Percentiles rank a stretch among this genome's conserved stretches.
These are phyloP conservation scores for Epichloe baconii DNA, from an alignment of 2,329 filamentous ascomycete species.

Conservation along the genomic window DNA sequence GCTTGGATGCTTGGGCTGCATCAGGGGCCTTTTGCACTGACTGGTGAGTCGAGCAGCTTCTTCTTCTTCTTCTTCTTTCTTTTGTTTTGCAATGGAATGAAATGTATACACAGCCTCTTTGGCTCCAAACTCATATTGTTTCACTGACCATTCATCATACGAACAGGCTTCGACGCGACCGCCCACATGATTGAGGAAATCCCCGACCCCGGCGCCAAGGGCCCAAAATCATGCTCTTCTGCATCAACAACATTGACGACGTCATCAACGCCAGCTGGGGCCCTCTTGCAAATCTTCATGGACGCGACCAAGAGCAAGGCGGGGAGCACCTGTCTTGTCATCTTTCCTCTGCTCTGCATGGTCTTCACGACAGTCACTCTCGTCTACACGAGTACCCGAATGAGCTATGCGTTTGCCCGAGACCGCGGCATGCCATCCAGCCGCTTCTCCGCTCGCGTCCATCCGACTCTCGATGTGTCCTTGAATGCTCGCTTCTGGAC, in stretches of 20 bases:
- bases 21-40: constrained; percentile 36
- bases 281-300: constrained; percentile 50
- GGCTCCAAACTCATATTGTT: neutral
- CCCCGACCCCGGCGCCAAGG: constrained; percentile 42
- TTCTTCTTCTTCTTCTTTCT: neutral
- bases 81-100: neutral
- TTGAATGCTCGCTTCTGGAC: constrained; percentile 55
- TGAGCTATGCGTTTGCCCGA: constrained; percentile 52
- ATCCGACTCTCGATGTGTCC: constrained; percentile 48
- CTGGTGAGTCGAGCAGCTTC: constrained; percentile 11
- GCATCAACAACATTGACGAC: constrained; percentile 41
- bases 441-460: constrained; percentile 45
- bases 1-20: constrained; percentile 43
- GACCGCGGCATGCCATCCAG: constrained; percentile 58
- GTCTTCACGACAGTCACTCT: constrained; percentile 51
- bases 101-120: too few species aligned
- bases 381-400: constrained; percentile 53
- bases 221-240: constrained; percentile 57
- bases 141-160: neutral
- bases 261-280: constrained; percentile 44
- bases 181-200: constrained; percentile 45
- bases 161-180: constrained; percentile 32
- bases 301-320: constrained; percentile 49
- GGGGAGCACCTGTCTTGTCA: constrained; percentile 49
- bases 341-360: constrained; percentile 54